Evolutionary conservation across 129 eudicot species (phyloP).

Genomic region (Tanacetum coccineum): DNA sequence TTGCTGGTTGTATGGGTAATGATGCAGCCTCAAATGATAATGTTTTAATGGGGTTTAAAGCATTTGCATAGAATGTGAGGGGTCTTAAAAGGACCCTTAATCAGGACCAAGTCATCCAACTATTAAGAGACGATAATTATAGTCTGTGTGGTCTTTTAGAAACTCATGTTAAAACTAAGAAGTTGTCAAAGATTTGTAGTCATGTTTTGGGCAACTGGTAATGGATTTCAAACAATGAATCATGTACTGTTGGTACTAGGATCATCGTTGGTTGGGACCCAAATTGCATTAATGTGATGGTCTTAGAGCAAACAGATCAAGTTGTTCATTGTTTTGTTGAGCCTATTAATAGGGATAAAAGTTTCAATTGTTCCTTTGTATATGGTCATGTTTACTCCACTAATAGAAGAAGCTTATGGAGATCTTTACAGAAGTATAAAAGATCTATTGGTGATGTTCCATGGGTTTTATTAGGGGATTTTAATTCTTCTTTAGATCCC

Average conservation of each 20-base stretch:
- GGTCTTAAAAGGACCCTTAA: too few species aligned
- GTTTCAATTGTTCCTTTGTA: not conserved
- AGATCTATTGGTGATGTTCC: not conserved
- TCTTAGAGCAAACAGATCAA: not conserved
- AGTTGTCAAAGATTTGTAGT: not conserved
- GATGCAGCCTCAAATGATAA: too few species aligned
- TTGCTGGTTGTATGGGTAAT: too few species aligned
- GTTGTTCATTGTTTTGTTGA: too few species aligned
- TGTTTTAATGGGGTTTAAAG: too few species aligned
- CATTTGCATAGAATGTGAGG: too few species aligned
- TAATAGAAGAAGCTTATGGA: not conserved
- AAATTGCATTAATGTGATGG: not conserved
- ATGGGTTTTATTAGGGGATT: not conserved
- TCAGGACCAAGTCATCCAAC: too few species aligned
- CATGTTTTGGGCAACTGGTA: not conserved
- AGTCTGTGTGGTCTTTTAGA: not conserved
- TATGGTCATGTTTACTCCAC: not conserved
- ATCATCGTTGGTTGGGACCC: not conserved
- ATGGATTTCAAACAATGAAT: not conserved
- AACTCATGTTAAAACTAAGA: not conserved
- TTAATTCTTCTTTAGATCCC: not conserved
- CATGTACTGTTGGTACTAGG: not conserved
- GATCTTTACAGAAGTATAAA: not conserved
- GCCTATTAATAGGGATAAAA: not conserved
- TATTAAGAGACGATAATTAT: not conserved